These are phyloP conservation scores for Agaricus sinodeliciosus DNA, from an alignment of 768 basidiomycete species.

Conservation along the genomic window DNA sequence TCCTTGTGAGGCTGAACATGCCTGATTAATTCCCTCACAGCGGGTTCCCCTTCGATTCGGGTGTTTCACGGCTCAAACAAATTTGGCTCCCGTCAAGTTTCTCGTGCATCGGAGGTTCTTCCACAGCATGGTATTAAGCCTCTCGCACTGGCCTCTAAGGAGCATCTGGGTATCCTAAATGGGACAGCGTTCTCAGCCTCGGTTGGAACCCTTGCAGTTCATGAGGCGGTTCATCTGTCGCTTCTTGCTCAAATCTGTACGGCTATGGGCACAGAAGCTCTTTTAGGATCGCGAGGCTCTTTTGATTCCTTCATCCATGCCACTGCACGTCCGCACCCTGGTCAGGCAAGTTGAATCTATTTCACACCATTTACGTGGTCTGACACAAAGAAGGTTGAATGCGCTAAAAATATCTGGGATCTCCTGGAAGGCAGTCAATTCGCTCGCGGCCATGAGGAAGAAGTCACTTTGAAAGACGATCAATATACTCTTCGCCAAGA, in stretches of 20 bases:
- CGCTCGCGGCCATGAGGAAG: slow-evolving; percentile 53
- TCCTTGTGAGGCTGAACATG: background rate
- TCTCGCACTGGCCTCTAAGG: slow-evolving; percentile 55
- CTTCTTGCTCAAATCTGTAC: slow-evolving; percentile 66
- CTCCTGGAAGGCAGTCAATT: slow-evolving; percentile 58
- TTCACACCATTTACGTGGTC: background rate
- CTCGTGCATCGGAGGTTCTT: slow-evolving; percentile 47
- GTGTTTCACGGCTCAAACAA: slow-evolving; percentile 51
- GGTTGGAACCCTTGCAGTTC: slow-evolving; percentile 63
- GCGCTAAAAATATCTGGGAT: slow-evolving; percentile 53
- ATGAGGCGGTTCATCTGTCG: slow-evolving; percentile 59
- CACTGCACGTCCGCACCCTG: slow-evolving; percentile 69
- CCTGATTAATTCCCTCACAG: slow-evolving; percentile 13
- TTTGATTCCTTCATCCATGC: slow-evolving; percentile 71
- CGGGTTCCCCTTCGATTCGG: slow-evolving; percentile 56
- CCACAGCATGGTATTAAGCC: slow-evolving; percentile 47
- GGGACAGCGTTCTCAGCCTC: slow-evolving; percentile 74
- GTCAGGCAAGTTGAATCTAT: slow-evolving; percentile 40
- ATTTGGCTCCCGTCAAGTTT: slow-evolving; percentile 43
- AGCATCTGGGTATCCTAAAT: slow-evolving; percentile 66
- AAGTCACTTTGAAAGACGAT: slow-evolving; percentile 60
- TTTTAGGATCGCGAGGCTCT: slow-evolving; percentile 57
- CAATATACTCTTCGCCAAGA: slow-evolving; percentile 70
- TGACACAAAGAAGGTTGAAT: slow-evolving; percentile 41
- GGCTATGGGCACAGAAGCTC: slow-evolving; percentile 75